phyloP scores from a whole-genome alignment of 2,329 filamentous ascomycete genomes.

The Blumeria graminis region DNA sequence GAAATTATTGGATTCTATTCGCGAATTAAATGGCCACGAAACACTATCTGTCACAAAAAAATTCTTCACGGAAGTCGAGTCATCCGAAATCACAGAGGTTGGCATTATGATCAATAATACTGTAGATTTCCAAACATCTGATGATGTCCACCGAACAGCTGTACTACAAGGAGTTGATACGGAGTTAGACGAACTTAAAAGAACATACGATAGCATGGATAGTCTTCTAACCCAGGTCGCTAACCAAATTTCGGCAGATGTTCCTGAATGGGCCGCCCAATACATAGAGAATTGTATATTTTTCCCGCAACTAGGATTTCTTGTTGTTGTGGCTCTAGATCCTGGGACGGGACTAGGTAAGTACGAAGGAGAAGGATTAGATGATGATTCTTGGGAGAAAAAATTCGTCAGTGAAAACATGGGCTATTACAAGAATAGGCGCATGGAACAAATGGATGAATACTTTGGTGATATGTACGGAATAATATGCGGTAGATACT shows the following conservation, averaged over 20 bases:
- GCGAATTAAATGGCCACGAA: slow-evolving; percentile 29
- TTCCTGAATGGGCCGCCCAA: slow-evolving; percentile 32
- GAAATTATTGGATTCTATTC: slow-evolving; percentile 39
- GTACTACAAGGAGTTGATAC: slow-evolving; percentile 48
- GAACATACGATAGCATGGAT: slow-evolving; percentile 54
- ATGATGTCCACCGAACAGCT: slow-evolving; percentile 42
- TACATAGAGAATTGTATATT: slow-evolving; percentile 57
- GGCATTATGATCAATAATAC: slow-evolving; percentile 48
- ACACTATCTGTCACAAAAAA: slow-evolving; percentile 27
- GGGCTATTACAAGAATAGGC: slow-evolving; percentile 66
- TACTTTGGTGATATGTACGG: slow-evolving; percentile 69
- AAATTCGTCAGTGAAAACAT: slow-evolving; percentile 48
- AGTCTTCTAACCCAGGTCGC: slow-evolving; percentile 46
- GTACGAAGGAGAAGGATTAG: slow-evolving; percentile 34
- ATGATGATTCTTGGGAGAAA: slow-evolving; percentile 45
- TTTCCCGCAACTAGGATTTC: slow-evolving; percentile 76
- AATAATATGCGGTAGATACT: slow-evolving; percentile 45
- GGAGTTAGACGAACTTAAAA: slow-evolving; percentile 55
- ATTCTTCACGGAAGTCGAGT: slow-evolving; percentile 35
- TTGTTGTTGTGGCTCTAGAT: slow-evolving; percentile 48
- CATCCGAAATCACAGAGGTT: slow-evolving; percentile 33
- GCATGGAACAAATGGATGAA: slow-evolving; percentile 60
- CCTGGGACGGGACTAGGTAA: slow-evolving; percentile 29
- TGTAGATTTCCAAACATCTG: slow-evolving; percentile 57
- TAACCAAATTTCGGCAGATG: slow-evolving; percentile 31